Conservation (phyloP, 2,329 filamentous ascomycete species). For the Dactylonectria estremocensis region DNA sequence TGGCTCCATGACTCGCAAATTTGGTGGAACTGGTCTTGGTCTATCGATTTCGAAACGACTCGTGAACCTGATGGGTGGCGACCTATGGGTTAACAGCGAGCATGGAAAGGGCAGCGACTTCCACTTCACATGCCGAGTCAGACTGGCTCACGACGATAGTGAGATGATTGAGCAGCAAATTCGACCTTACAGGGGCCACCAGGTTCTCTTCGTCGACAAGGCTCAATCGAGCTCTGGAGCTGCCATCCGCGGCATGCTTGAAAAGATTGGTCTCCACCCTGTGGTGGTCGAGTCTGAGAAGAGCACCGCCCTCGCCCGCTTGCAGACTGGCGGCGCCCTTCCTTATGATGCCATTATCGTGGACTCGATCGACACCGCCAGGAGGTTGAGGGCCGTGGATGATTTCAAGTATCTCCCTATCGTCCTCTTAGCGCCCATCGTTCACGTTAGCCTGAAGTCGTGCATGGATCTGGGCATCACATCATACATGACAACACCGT, state of each 20-base stretch:
- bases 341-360: conserved; percentile 97
- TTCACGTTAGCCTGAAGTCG: conserved; percentile 93
- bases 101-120: conserved; percentile 94
- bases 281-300: conserved; percentile 84
- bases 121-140: conserved; percentile 95
- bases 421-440: conserved; percentile 89
- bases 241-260: conserved; percentile 85
- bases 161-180: conserved; percentile 86
- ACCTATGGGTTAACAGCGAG: conserved; percentile 95
- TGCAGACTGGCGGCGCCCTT: conserved; percentile 69
- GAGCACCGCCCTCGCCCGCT: conserved; percentile 71
- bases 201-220: conserved; percentile 95
- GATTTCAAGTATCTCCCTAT: conserved; percentile 99
- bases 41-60: conserved; percentile 95
- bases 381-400: conserved; percentile 86
- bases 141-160: conserved; percentile 85
- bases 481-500: conserved; percentile 99
- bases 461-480: conserved; percentile 96
- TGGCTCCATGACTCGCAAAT: conserved; percentile 95
- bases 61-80: conserved; percentile 96
- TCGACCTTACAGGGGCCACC: conserved; percentile 91
- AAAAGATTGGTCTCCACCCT: conserved; percentile 83
- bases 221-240: conserved; percentile 83
- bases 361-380: conserved; percentile 93
- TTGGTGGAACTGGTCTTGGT: conserved; percentile 94